phyloP scores from a whole-genome alignment of 495 filamentous ascomycete genomes.

The Eremomyces bilateralis region DNA sequence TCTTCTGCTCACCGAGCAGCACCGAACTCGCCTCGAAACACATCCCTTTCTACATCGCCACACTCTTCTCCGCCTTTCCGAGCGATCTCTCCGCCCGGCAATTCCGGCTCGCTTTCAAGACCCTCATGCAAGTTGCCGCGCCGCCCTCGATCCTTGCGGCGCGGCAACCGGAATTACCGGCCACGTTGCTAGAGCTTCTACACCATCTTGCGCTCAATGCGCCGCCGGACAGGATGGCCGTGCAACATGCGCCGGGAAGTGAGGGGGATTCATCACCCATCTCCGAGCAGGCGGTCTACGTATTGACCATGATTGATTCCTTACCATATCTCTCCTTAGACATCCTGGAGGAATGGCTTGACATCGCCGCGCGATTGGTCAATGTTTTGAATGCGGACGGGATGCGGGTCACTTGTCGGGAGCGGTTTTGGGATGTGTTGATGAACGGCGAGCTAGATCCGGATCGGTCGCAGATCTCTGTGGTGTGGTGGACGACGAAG shows the following conservation, averaged over 20 bases:
- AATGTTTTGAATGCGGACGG: conserved; percentile 34
- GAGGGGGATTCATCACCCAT: conserved; percentile 20
- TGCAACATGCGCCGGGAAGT: too few relatives aligned
- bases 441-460: conserved; percentile 83
- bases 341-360: conserved; percentile 57
- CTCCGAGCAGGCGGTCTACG: conserved; percentile 64
- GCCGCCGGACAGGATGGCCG: conserved; percentile 11
- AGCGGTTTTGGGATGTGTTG: conserved; percentile 69
- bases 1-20: conserved; percentile 60
- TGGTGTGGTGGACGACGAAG: conserved; percentile 67
- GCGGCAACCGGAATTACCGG: conserved; percentile 50
- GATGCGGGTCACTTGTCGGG: conserved; percentile 43
- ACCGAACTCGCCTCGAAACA: conserved; percentile 46
- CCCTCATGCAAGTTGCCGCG: conserved; percentile 63
- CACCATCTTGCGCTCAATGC: conserved; percentile 39
- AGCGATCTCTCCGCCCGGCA: conserved; percentile 63
- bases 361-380: conserved; percentile 45
- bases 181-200: conserved; percentile 63
- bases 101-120: conserved; percentile 85
- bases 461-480: conserved; percentile 55
- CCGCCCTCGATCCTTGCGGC: conserved; percentile 55
- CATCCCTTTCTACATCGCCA: conserved; percentile 70
- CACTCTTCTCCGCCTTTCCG: conserved; percentile 73
- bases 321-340: conserved; percentile 49
- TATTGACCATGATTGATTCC: conserved; percentile 62